Conservation (phyloP, 257 asterid genomes). For the Leonotis leonurus region DNA sequence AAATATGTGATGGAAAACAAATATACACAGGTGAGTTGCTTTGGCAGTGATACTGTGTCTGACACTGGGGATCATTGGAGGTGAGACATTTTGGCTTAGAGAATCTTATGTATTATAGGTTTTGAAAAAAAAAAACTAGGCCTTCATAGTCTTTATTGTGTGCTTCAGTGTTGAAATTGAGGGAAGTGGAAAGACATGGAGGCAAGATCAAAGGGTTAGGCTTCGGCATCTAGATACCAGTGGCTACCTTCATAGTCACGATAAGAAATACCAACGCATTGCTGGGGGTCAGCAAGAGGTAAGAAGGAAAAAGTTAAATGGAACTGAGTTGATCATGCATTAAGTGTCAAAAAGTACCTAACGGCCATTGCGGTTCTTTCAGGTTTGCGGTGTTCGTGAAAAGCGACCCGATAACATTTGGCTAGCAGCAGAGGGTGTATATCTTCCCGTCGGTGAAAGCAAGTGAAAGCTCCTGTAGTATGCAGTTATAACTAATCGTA, state of each 20-base stretch:
- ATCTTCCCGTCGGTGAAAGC: conserved; percentile 61
- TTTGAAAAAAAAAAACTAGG: not conserved
- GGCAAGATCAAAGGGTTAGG: conserved; percentile 94
- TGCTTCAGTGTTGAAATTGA: conserved; percentile 74
- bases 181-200: conserved; percentile 94
- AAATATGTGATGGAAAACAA: not conserved
- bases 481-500: conserved; percentile 3
- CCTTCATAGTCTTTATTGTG: not conserved
- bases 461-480: conserved; percentile 30
- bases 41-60: conserved; percentile 73
- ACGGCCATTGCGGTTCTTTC: conserved; percentile 13
- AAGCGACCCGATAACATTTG: conserved; percentile 85
- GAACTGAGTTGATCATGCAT: not conserved
- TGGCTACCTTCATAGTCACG: conserved; percentile 95
- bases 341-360: not conserved
- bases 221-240: conserved; percentile 80
- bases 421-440: conserved; percentile 97
- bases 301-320: conserved; percentile 15
- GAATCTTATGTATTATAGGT: not conserved
- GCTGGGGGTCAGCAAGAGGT: conserved; percentile 99
- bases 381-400: conserved; percentile 92
- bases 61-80: conserved; percentile 97
- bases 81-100: conserved; percentile 25
- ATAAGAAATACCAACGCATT: conserved; percentile 90
- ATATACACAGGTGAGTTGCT: conserved; percentile 95